These are phyloP conservation scores for Fusarium aywerte DNA, from an alignment of 2,329 filamentous ascomycete species.

Conservation along the genomic window DNA sequence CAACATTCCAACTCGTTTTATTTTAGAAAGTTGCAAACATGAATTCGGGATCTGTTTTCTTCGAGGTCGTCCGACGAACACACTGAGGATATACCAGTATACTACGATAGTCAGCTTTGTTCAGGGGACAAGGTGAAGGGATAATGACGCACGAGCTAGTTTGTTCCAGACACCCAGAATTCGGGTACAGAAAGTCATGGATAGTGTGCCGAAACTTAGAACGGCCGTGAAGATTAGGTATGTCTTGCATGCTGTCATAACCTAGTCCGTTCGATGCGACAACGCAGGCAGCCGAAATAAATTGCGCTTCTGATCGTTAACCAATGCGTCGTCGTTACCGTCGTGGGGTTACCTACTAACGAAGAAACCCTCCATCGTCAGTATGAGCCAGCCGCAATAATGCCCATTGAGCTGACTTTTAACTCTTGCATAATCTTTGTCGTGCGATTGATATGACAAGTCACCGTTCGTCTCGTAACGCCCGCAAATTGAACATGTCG, in stretches of 20 bases:
- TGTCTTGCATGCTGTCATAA: constrained; percentile 53
- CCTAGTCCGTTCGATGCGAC: constrained; percentile 54
- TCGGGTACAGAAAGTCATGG: constrained; percentile 56
- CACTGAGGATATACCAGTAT: constrained; percentile 56
- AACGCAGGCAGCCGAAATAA: constrained; percentile 56
- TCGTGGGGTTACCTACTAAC: constrained; percentile 45
- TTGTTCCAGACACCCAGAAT: constrained; percentile 57
- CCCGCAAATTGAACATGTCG: no score
- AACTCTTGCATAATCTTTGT: constrained; percentile 50
- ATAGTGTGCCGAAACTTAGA: constrained; percentile 33
- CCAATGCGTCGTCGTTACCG: fast-evolving
- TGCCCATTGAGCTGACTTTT: constrained; percentile 34
- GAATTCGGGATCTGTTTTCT: constrained; percentile 55
- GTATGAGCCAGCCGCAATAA: constrained; percentile 54
- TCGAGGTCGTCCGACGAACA: constrained; percentile 54
- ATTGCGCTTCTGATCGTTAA: constrained; percentile 50
- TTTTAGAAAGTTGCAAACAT: constrained; percentile 60
- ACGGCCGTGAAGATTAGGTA: constrained; percentile 55
- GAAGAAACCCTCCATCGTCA: constrained; percentile 58
- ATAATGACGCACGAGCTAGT: constrained; percentile 47
- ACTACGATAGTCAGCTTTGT: constrained; percentile 36
- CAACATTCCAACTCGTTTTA: constrained; percentile 58
- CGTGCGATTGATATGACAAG: no score
- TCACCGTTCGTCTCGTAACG: no score
- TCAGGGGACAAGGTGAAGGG: fast-evolving